Base-by-base conservation (phyloP, 805 yeast species). In the Saccharomyces eubayanus region DNA sequence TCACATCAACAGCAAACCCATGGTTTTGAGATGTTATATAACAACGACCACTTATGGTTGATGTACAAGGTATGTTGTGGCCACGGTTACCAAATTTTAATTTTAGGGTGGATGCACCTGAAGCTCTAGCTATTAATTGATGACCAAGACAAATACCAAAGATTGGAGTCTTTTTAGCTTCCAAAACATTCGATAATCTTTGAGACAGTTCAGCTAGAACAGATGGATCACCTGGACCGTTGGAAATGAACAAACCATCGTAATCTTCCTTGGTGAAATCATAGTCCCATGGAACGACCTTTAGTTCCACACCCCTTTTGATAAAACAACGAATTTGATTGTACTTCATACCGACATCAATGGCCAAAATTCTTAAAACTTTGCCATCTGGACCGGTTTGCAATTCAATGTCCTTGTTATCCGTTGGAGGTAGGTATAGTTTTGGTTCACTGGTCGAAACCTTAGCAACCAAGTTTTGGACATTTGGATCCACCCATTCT, bases 161-260 rank as follows among this genome's bases (percentile, higher is more conserved):
- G 53, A 94, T 79, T 52, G 99, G 99, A 47, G 94, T 84, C 71
- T 82, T 84, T 51, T 82, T 86, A 40, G 80, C 78, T 47, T 77
- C 76, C 55, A 92, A 69, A 36, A 81, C 87, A 46, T 70, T 71
- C 43, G 77, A 62, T 65, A 94, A 74, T 62, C 79, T 83, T 45
- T 73, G 77, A 36, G 86, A 86, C 56, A 89, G 80, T 21, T 77
- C 80, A 47, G 82, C 71, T 82, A 94, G 79, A 54, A 87, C 89
- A 47, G 94, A 81, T 54, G 99, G 99, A 75, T 94, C 98, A 81
- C 99, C 99, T 29, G 99, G 99, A 77, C 99, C 99, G 73, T 94
- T 94, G 53, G 97, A 91, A 60, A 92, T 77, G 73, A 94, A 94
- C 64, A 94, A 78, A 77, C 99, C 99, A 71, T 94, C 99, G 69